Conservation (phyloP, 1,284 basidiomycete species). For the Quambalaria eucalypti region DNA sequence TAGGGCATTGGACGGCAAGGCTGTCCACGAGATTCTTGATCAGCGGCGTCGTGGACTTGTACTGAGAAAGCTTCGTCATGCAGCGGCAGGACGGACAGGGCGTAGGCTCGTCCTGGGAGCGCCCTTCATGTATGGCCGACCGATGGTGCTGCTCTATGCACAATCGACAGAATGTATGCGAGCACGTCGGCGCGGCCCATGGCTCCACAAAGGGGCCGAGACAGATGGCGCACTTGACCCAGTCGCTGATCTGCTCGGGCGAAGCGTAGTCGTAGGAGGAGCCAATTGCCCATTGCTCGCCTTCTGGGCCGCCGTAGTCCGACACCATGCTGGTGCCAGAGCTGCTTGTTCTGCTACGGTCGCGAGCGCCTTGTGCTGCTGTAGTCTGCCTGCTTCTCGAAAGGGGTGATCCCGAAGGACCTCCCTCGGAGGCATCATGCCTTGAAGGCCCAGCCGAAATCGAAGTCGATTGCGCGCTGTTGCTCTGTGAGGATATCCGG, state of each 20-base stretch:
- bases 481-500: no score
- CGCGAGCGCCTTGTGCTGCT: no score
- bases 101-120: neutral
- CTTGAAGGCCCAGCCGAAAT: no score
- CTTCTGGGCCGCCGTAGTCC: neutral
- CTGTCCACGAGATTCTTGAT: constrained; percentile 36
- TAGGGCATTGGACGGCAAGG: constrained; percentile 23
- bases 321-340: neutral
- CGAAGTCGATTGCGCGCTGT: no score
- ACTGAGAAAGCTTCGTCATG: constrained; percentile 8
- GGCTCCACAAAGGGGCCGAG: constrained; percentile 26
- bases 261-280: neutral
- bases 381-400: no score
- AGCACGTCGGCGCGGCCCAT: constrained; percentile 14
- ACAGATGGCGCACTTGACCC: constrained; percentile 7
- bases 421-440: no score
- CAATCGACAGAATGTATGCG: constrained; percentile 27
- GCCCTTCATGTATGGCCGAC: neutral
- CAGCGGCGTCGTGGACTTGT: constrained; percentile 20
- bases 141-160: constrained; percentile 14
- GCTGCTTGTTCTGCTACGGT: no score
- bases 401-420: no score
- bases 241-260: constrained; percentile 2
- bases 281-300: neutral
- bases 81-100: constrained; percentile 26